Base-by-base conservation (phyloP, 2,329 filamentous ascomycete genomes). In the Aureobasidium sp. region DNA sequence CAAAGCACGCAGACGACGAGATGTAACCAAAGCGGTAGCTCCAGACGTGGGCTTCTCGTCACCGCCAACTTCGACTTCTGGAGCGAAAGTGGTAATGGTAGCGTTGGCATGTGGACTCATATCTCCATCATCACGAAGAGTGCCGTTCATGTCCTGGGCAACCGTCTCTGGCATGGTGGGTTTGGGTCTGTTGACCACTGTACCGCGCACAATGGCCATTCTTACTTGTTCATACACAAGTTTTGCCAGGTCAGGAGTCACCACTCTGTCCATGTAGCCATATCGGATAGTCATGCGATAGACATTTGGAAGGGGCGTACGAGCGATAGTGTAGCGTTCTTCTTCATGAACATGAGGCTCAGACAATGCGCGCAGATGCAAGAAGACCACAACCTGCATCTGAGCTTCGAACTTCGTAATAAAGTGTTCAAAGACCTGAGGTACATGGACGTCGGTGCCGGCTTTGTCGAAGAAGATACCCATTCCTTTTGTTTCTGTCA, bases 391-490 rank as follows among this genome's bases (percentile, higher is more conserved):
- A 1, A 66, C 64, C 15, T 68, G 65, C 27, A 64, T 63, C 56
- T 68, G 64, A 5, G 69, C 67, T 39, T 65, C 63, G 46, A 70
- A 65, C 43, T 69, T 70, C 6, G 59, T 50, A 3, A 68, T 59
- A 53, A 67, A 70, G 55, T 69, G 67, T 20, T 65, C 62, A 51
- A 66, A 70, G 32, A 70, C 67, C 32, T 61, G 66, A 2, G 68
- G 69, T 12, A 83, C 84, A 7, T 81, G 87, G 0, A 83, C 84
- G 5, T 81, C 81, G 41, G 84, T 81, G 47, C 88, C 88, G 0
- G 83, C 80, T 73, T 92, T 92, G 75, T 92, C 89, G 71, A 92
- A 91, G 76, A 90, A 92, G 61, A 92, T 85, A 1, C 87, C 88
- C 84, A 80, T 32, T 79, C 89, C 73, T 53, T 68, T 67, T 59